These are phyloP conservation scores for sorghum (Sorghum bicolor) DNA, from an alignment of 176 grass and related monocot genomes.

Conservation along the genomic window Sorghum_bicolor_NCBIv3 NC_012871.2:3975001-3975500, in stretches of 20 bases:
- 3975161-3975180: neutral
- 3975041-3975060: too few relatives aligned
- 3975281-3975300: neutral
- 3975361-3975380: neutral
- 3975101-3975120: neutral
- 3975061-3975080: neutral
- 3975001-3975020: neutral
- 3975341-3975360: neutral
- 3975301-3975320: neutral
- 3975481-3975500: slow-evolving; percentile 47
- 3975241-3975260: neutral
- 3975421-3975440: slow-evolving; percentile 55
- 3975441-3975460: slow-evolving; percentile 42
- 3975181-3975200: neutral
- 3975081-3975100: neutral
- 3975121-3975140: neutral
- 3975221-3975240: neutral
- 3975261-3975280: neutral
- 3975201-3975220: neutral
- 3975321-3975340: neutral
- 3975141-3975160: neutral
- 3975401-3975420: slow-evolving; percentile 51
- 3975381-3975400: slow-evolving; percentile 15
- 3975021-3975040: neutral
- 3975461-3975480: slow-evolving; percentile 48